Evolutionary conservation across 176 grass and related monocot species (phyloP).

Genomic region (Carex scoparia): DNA sequence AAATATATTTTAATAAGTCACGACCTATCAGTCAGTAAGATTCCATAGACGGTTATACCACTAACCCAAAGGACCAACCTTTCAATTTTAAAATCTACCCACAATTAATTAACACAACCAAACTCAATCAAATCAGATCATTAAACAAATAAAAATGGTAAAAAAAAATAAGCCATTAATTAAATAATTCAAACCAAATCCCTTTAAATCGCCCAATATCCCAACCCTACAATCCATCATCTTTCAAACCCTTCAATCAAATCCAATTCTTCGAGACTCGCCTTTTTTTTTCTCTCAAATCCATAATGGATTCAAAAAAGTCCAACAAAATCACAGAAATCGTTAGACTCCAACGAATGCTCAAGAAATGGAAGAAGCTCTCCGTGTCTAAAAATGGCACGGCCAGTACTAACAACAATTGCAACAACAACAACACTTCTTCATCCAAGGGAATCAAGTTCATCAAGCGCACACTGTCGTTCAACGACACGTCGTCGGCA

Average conservation of each 20-base stretch:
- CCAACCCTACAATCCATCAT: neutral
- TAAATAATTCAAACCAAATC: constrained; percentile 3
- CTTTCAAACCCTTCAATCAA: constrained; percentile 13
- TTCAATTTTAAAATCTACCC: neutral
- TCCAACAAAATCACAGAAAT: constrained; percentile 96
- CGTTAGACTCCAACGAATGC: constrained; percentile 85
- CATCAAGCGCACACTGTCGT: constrained; percentile 77
- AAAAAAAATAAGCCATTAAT: neutral
- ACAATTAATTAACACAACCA: constrained; percentile 17
- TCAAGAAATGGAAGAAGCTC: constrained; percentile 97
- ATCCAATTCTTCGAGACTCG: neutral
- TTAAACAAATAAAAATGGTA: neutral
- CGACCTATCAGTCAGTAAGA: constrained; percentile 16
- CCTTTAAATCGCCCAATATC: constrained; percentile 12
- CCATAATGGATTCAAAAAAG: constrained; percentile 42
- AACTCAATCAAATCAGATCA: constrained; percentile 17
- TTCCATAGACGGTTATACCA: constrained; percentile 22
- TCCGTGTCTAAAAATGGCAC: constrained; percentile 44
- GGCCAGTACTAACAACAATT: neutral
- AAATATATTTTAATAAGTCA: constrained; percentile 7
- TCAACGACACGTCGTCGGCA: constrained; percentile 38
- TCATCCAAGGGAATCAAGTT: constrained; percentile 89
- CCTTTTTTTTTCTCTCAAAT: neutral
- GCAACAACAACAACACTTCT: constrained; percentile 19
- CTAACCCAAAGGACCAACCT: constrained; percentile 12